Percentiles rank a stretch among this genome's conserved stretches.
These are phyloP conservation scores for Eudorina sp. DNA, from an alignment of 139 green algal genomes.

Conservation along the genomic window DNA sequence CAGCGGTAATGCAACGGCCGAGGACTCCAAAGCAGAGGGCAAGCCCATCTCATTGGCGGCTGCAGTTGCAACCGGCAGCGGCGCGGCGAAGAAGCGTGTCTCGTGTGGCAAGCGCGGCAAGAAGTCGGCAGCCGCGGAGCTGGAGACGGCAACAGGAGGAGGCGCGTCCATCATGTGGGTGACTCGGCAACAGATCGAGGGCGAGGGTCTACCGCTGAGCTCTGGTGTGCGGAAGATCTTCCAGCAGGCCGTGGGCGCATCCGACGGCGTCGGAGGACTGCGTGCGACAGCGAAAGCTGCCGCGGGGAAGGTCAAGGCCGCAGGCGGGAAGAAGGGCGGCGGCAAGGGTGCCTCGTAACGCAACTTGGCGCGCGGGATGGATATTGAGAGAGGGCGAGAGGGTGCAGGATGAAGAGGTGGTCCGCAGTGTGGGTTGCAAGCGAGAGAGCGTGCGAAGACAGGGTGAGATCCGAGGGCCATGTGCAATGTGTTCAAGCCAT, in stretches of 20 bases:
- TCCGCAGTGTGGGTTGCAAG: too few species aligned
- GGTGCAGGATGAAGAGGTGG: too few species aligned
- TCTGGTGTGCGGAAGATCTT: slow-evolving; percentile 36
- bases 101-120: too few species aligned
- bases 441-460: too few species aligned
- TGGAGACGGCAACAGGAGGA: neutral
- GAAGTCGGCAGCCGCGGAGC: too few species aligned
- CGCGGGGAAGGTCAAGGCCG: neutral
- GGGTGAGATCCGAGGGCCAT: too few species aligned
- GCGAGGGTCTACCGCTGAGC: neutral
- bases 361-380: too few species aligned
- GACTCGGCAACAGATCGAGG: neutral
- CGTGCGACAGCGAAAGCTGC: neutral
- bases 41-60: too few species aligned
- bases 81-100: neutral
- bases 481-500: too few species aligned
- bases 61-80: neutral
- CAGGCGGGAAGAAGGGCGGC: neutral
- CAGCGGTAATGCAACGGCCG: too few species aligned
- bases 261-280: neutral
- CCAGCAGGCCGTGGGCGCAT: slow-evolving; percentile 22
- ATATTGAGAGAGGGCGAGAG: too few species aligned
- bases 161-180: slow-evolving; percentile 28
- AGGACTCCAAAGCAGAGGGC: neutral
- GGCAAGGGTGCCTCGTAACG: neutral